Base-by-base conservation (phyloP, 2,329 filamentous ascomycete genomes). In the Fusarium redolens region DNA sequence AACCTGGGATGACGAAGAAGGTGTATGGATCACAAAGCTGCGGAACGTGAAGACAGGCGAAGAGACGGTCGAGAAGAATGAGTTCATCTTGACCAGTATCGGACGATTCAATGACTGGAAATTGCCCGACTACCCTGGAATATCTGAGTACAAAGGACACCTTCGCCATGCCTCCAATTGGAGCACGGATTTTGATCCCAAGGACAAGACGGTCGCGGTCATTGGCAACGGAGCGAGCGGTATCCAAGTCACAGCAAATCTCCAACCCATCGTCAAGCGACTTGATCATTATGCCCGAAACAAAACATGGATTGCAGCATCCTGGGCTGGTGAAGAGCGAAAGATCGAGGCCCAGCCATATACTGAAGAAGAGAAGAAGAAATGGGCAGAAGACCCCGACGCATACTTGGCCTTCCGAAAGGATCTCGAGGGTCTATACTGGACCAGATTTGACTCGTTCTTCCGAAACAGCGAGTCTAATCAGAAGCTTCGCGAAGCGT, bases 41-140 rank as follows among this genome's bases (percentile, higher is more conserved):
- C 79, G 80, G 25, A 81, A 87, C 44, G 68, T 85, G 13, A 63
- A 73, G 41, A 83, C 81, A 2, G 81, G 80, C 9, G 75, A 85
- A 60, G 77, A 79, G 1, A 81, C 82, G 8, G 82, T 74, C 7
- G 85, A 89, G 37, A 83, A 86, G 41, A 85, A 87, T 4, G 91
- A 93, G 69, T 87, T 92, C 59, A 78, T 93, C 2, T 81, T 93
- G 35, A 89, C 88, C 0, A 90, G 90, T 1, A 87, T 91, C 64
- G 92, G 91, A 1, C 85, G 88, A 41, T 92, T 93, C 80, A 92
- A 92, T 74, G 86, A 86, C 20, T 92, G 89, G 88, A 88, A 86
- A 64, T 81, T 92, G 1, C 91, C 91, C 1, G 82, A 90, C 33
- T 91, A 91, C 68, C 86, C 87, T 3, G 90, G 90, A 0, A 84